Base-by-base conservation (phyloP, 192 early-diverging fungal species). In the Podila clonocystis region DNA sequence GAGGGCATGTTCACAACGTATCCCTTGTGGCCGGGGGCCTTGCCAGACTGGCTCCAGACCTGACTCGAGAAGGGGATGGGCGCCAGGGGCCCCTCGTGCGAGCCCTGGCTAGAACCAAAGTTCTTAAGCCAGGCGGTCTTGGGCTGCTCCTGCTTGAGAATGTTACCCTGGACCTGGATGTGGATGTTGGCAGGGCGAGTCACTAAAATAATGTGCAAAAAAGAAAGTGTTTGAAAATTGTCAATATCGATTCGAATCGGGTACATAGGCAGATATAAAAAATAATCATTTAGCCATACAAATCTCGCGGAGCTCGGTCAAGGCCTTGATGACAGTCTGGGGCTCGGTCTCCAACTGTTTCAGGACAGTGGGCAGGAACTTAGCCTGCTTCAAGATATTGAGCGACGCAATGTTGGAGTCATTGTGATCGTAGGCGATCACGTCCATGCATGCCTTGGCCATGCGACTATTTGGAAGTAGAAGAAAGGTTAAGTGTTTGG, bases 101-200 rank as follows among this genome's bases (percentile, higher is more conserved):
- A 58, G 9, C 12, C 62, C 57, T 69, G 68, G n/a, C 70, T 64
- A 33, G 70, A 61, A 15, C 68, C 68, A 63, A 85, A 85, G 62
- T 74, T 45, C 50, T 82, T 72, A n/a, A 36, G 34, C 83, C 78
- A 85, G 12, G 74, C 68, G 1, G 75, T 85, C 72, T 83, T 83
- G 30, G 89, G 89, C 12, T 84, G 26, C 41, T 55, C 15, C 13
- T 88, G 68, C 45, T 84, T 85, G 28, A 90, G 60, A 28, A 90
- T 87, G 68, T 90, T 63, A 60, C 89, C 89, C 20, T 79, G 69
- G 22, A 90, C 86, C 69, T 90, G 87, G 29, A 90, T 74, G 50
- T 86, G 83, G 48, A 86, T 75, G 63, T 88, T 88, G 58, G 80
- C 67, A 24, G 89, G 86, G 33, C 65, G 57, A 28, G 82, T 84